Conservation (phyloP, 495 filamentous ascomycete species). For the Ramalina intermedia region DNA sequence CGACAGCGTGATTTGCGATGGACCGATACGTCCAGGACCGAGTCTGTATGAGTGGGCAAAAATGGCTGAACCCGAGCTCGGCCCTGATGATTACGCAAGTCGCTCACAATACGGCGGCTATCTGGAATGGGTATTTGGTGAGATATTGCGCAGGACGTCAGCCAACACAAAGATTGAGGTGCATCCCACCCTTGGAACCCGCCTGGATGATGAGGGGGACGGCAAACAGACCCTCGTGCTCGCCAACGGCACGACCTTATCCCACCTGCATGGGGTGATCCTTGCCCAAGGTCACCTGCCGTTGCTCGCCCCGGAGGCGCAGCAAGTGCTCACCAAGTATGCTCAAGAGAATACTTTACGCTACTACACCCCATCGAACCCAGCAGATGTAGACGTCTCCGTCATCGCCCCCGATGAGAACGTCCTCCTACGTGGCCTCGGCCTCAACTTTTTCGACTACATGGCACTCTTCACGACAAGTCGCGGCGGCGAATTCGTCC, state of each 20-base stretch:
- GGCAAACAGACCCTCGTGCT: slow-evolving; percentile 9
- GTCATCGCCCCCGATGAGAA: neutral
- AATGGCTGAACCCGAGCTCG: neutral
- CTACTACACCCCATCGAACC: neutral
- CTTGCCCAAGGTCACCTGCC: slow-evolving; percentile 17
- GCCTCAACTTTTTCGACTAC: slow-evolving; percentile 10
- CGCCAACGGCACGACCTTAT: slow-evolving; percentile 7
- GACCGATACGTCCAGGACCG: slow-evolving; percentile 4
- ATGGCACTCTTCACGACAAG: slow-evolving; percentile 6
- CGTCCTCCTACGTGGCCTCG: slow-evolving; percentile 7
- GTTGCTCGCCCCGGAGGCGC: neutral
- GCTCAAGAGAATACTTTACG: neutral
- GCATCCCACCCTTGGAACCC: too few relatives aligned
- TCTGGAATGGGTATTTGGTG: slow-evolving; percentile 3
- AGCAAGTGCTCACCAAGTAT: neutral
- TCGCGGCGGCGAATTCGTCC: slow-evolving; percentile 4
- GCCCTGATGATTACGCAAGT: slow-evolving; percentile 7
- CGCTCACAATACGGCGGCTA: slow-evolving; percentile 7
- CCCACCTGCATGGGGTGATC: slow-evolving; percentile 10
- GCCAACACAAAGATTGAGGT: neutral
- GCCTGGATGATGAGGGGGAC: too few relatives aligned
- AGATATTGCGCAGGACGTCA: neutral
- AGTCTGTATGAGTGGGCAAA: neutral
- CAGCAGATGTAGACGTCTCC: slow-evolving; percentile 3
- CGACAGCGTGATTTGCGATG: slow-evolving; percentile 1